Evolutionary conservation across 805 yeast species (phyloP), one percentile per base, ranked within the genome.

Genomic region (Wickerhamomyces tratensis): DNA sequence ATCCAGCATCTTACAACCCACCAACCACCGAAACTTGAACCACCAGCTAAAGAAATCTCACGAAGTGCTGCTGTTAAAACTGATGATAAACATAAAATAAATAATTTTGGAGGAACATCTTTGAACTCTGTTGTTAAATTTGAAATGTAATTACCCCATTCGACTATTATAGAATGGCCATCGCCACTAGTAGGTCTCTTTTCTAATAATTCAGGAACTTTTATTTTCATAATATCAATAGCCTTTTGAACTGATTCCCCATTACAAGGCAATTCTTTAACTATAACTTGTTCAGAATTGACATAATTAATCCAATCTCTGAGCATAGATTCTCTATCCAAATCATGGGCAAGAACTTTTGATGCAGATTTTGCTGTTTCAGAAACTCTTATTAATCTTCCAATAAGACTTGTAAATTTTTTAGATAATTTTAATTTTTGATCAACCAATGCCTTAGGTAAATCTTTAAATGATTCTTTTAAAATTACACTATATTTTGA

Each of bases 1-100:
- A 79, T 64, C 88, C 91, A 84, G 56, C 87, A 78, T 43, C 84
- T 66, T 4, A 82, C 66, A 37, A 76, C 69, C 86, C 87, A 82
- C 91, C 91, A 84, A 3, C 78, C 74, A 9, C 78, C 79, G 55
- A 83, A 80, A 2, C 81, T 72, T 37, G 70, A 69, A 7, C 78
- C 79, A 3, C 79, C 78, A 25, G 65, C 66, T 43, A 76, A 62
- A 33, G 82, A 74, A 45, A 82, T 69, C 50, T 81, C 86, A 46
- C 86, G 64, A 36, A 79, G 61, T 15, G 82, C 74, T 12, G 78
- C 68, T 7, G 83, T 78, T 40, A 79, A 62, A 9, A 80, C 52
- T 10, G 77, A 71, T 39, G 74, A 73, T 38, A 74, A 60, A 39
- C 76, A 68, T 40, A 81, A 59, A 20, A 79, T 51, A 49, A 80